Percentiles rank a stretch among this genome's conserved stretches.
phyloP scores from a whole-genome alignment of 2,329 filamentous ascomycete species.

The Ophiostoma ips region DNA sequence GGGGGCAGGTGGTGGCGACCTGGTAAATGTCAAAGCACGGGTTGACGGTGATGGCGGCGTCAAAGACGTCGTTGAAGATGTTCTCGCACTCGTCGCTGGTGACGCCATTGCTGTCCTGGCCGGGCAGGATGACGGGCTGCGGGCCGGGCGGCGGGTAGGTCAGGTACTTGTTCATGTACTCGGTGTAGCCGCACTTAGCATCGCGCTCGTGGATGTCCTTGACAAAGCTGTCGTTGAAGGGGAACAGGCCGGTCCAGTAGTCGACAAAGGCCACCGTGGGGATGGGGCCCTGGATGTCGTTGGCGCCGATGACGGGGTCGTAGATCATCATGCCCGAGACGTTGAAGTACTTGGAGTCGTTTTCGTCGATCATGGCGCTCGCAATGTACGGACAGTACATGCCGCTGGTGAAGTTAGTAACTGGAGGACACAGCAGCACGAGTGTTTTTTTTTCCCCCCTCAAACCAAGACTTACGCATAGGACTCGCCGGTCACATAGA shows the following conservation, averaged over 20 bases:
- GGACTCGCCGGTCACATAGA: constrained; percentile 62
- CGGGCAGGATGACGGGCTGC: constrained; percentile 37
- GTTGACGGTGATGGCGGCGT: constrained; percentile 44
- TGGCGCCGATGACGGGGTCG: constrained; percentile 49
- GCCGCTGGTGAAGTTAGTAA: constrained; percentile 25
- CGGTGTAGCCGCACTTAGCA: constrained; percentile 46
- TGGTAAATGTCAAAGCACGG: constrained; percentile 73
- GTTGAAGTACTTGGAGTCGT: constrained; percentile 54
- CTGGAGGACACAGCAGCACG: neutral
- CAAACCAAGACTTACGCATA: constrained; percentile 40
- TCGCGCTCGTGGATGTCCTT: constrained; percentile 36
- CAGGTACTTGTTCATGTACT: constrained; percentile 46
- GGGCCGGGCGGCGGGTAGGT: constrained; percentile 53
- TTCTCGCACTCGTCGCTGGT: constrained; percentile 36
- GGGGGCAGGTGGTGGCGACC: constrained; percentile 56
- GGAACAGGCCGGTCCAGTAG: constrained; percentile 45
- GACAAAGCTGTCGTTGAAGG: constrained; percentile 46
- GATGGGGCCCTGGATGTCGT: constrained; percentile 29
- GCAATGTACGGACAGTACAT: constrained; percentile 58
- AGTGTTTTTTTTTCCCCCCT: no score
- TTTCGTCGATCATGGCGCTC: constrained; percentile 53
- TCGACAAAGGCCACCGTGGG: constrained; percentile 46
- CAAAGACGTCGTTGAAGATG: constrained; percentile 40
- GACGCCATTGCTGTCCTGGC: constrained; percentile 23
- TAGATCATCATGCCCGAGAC: constrained; percentile 58